Percentiles rank a stretch among this genome's conserved stretches.
phyloP scores from a whole-genome alignment of 164 flowering plant species.

The Stephania yunnanensis region DNA sequence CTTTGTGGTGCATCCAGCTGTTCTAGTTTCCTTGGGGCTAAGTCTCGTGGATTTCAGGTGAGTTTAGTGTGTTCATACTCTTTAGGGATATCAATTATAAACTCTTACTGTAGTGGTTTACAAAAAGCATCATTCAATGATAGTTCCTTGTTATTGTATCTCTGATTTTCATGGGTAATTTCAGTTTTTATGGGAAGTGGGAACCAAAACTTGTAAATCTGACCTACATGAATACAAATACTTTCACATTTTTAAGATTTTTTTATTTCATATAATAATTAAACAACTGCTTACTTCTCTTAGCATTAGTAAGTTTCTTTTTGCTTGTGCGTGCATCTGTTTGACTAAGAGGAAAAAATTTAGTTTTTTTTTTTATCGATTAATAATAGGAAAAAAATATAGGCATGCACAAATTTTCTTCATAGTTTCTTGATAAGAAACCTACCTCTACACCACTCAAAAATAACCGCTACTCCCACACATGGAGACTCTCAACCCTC shows the following conservation, averaged over 20 bases:
- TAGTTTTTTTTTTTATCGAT: too few species aligned
- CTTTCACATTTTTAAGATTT: not conserved
- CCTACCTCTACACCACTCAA: too few species aligned
- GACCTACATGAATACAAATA: not conserved
- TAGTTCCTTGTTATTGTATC: not conserved
- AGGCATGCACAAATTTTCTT: too few species aligned
- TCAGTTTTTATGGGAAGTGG: not conserved
- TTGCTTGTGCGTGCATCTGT: too few species aligned
- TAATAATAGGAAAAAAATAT: too few species aligned
- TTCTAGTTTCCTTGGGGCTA: constrained; percentile 97
- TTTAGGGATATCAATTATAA: too few species aligned
- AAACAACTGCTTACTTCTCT: not conserved
- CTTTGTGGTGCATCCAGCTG: constrained; percentile 83
- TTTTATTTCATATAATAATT: too few species aligned
- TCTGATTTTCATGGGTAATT: not conserved
- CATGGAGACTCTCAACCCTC: too few species aligned
- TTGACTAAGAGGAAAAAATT: too few species aligned
- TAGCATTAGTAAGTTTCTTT: not conserved
- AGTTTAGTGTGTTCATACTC: not conserved
- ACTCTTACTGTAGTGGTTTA: not conserved
- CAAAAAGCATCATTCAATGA: not conserved
- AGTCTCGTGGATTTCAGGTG: constrained; percentile 96
- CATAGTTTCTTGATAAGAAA: too few species aligned
- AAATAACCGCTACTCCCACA: too few species aligned
- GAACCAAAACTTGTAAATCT: not conserved